Evolutionary conservation across 306 rosid genomes (phyloP).

Genomic region (Trifolium repens): DNA sequence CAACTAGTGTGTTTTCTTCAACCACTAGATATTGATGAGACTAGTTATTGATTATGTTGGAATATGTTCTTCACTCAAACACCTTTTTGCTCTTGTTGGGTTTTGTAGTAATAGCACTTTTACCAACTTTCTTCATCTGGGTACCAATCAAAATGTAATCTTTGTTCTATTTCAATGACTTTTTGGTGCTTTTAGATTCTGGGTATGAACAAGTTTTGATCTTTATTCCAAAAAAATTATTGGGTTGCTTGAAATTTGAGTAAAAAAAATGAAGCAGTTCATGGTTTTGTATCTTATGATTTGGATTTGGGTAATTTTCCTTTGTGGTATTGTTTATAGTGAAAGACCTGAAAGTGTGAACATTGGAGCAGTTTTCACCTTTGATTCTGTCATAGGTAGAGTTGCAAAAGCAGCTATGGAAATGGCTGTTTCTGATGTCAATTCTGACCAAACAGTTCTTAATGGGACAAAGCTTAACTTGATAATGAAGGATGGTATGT

Average conservation of each 20-base stretch:
- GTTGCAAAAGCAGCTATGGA: conserved; percentile 71
- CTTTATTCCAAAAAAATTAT: conserved; percentile 36
- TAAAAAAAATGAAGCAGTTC: conserved; percentile 49
- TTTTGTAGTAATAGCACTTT: conserved; percentile 1
- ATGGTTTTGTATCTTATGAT: conserved; percentile 41
- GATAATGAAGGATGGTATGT: conserved; percentile 57
- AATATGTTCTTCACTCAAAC: not conserved
- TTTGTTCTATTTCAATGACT: conserved; percentile 28
- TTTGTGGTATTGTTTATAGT: conserved; percentile 52
- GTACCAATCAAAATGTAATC: conserved; percentile 22
- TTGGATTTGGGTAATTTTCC: conserved; percentile 55
- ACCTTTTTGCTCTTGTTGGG: conserved; percentile 20
- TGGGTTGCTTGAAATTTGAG: conserved; percentile 36
- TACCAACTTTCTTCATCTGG: conserved; percentile 24
- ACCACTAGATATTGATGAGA: too few species aligned
- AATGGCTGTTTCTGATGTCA: conserved; percentile 78
- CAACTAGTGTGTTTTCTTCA: too few species aligned
- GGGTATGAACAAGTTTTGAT: conserved; percentile 39
- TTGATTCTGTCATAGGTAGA: conserved; percentile 83
- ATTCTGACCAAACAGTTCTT: conserved; percentile 69
- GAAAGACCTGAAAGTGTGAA: conserved; percentile 66
- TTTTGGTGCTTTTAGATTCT: conserved; percentile 15
- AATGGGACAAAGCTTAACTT: conserved; percentile 61
- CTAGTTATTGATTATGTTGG: not conserved
- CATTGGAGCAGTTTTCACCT: conserved; percentile 76